Percentiles rank a stretch among this genome's conserved stretches.
Conservation (phyloP, 371 early-diverging fungal genomes). For the Lichtheimia hyalospora region DNA sequence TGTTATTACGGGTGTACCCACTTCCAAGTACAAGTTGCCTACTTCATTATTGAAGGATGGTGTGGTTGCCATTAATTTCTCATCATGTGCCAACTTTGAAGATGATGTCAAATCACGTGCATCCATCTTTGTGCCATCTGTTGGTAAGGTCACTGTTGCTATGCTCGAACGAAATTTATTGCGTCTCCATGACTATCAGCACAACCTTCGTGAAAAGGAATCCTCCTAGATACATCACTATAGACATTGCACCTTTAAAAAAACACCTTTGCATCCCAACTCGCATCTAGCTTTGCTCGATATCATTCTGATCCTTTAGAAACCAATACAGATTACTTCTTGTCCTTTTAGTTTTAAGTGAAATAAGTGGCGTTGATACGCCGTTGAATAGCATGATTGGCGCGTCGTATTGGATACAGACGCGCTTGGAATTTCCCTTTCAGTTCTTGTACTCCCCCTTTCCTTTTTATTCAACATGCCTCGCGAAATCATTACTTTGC, state of each 20-base stretch:
- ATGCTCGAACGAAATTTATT: slow-evolving; percentile 96
- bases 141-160: slow-evolving; percentile 97
- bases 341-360: too few relatives aligned
- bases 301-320: too few relatives aligned
- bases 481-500: slow-evolving; percentile 93
- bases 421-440: neutral
- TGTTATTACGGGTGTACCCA: slow-evolving; percentile 96
- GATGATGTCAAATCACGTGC: slow-evolving; percentile 84
- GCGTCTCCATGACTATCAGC: slow-evolving; percentile 76
- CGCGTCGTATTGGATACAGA: too few relatives aligned
- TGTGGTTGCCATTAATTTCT: slow-evolving; percentile 95
- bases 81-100: slow-evolving; percentile 89
- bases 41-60: slow-evolving; percentile 89
- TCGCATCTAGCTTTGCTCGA: too few relatives aligned
- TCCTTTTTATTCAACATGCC: slow-evolving; percentile 48
- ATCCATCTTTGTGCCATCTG: slow-evolving; percentile 90
- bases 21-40: slow-evolving; percentile 81
- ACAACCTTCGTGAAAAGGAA: slow-evolving; percentile 18
- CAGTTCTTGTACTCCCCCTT: neutral
- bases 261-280: too few relatives aligned
- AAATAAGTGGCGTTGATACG: too few relatives aligned
- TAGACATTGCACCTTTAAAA: too few relatives aligned
- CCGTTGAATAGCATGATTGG: too few relatives aligned
- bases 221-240: neutral
- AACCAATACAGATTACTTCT: too few relatives aligned